Conservation (phyloP, 345 rosid genomes). For the Linum usitatissimum region DNA sequence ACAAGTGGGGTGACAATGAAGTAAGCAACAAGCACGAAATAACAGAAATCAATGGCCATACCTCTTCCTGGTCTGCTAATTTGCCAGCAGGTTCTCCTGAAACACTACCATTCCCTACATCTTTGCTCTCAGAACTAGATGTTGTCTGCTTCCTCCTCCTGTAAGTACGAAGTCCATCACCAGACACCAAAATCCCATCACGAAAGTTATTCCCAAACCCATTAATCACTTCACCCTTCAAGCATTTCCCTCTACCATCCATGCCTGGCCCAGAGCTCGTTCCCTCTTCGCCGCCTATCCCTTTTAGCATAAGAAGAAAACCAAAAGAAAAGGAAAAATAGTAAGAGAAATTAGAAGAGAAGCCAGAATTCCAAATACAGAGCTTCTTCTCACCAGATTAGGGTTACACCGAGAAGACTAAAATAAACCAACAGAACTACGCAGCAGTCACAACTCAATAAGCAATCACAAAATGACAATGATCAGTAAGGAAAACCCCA, state of each 20-base stretch:
- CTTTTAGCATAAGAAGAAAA: neutral
- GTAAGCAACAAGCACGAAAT: neutral
- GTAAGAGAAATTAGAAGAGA: neutral
- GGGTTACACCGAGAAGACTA: slow-evolving; percentile 21
- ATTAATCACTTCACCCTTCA: slow-evolving; percentile 6
- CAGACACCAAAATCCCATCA: slow-evolving; percentile 22
- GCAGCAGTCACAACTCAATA: neutral
- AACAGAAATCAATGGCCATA: slow-evolving; percentile 10
- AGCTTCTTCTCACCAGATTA: slow-evolving; percentile 21
- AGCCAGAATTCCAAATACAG: slow-evolving; percentile 5
- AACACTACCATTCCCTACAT: slow-evolving; percentile 24
- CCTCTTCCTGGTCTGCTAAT: slow-evolving; percentile 32
- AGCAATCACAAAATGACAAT: neutral
- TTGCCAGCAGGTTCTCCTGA: slow-evolving; percentile 28
- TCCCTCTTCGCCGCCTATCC: slow-evolving; percentile 42
- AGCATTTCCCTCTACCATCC: slow-evolving; percentile 16
- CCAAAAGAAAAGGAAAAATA: slow-evolving; percentile 4
- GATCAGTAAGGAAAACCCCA: neutral
- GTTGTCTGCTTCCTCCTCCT: slow-evolving; percentile 54
- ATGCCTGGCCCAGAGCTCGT: slow-evolving; percentile 28
- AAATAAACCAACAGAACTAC: neutral
- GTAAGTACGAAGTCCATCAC: slow-evolving; percentile 43
- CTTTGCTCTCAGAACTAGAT: slow-evolving; percentile 28
- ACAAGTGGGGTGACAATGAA: too few relatives aligned
- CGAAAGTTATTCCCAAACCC: slow-evolving; percentile 12